Percentiles rank a stretch among this genome's conserved stretches.
Evolutionary conservation across 495 filamentous ascomycete species (phyloP).

Genomic region (Penicillium steckii): DNA sequence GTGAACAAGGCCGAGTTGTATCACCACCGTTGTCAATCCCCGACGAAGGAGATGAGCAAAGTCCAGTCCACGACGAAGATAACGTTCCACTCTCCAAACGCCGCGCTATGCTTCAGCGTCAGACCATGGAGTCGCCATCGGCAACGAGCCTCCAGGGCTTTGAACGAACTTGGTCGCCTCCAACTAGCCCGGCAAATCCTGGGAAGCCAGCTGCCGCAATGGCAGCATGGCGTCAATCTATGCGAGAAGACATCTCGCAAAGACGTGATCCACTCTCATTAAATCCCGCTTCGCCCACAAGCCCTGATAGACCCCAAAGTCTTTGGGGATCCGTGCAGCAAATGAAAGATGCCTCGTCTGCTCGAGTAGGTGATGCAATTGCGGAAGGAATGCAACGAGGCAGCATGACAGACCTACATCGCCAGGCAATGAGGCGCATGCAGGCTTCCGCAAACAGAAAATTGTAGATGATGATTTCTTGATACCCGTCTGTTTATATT

Average conservation of each 20-base stretch:
- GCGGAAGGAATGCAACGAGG: constrained; percentile 76
- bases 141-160: constrained; percentile 11
- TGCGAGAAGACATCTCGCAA: constrained; percentile 60
- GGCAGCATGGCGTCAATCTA: constrained; percentile 71
- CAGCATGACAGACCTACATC: constrained; percentile 73
- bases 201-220: constrained; percentile 58
- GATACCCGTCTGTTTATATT: constrained; percentile 13
- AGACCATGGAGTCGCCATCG: constrained; percentile 21
- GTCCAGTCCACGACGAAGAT: constrained; percentile 41
- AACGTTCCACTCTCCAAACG: constrained; percentile 75
- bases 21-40: constrained; percentile 19
- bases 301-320: constrained; percentile 20
- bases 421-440: constrained; percentile 80
- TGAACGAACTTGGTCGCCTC: constrained; percentile 4
- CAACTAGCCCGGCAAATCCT: constrained; percentile 25
- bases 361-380: constrained; percentile 50
- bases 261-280: constrained; percentile 36
- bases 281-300: constrained; percentile 8
- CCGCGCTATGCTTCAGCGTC: constrained; percentile 48
- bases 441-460: constrained; percentile 66
- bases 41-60: constrained; percentile 32
- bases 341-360: constrained; percentile 30
- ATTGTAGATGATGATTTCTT: constrained; percentile 16
- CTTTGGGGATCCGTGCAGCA: constrained; percentile 28
- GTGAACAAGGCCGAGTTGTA: constrained; percentile 15